Base-by-base conservation (phyloP, 345 rosid genomes). In the Gynandropsis gynandra region DNA sequence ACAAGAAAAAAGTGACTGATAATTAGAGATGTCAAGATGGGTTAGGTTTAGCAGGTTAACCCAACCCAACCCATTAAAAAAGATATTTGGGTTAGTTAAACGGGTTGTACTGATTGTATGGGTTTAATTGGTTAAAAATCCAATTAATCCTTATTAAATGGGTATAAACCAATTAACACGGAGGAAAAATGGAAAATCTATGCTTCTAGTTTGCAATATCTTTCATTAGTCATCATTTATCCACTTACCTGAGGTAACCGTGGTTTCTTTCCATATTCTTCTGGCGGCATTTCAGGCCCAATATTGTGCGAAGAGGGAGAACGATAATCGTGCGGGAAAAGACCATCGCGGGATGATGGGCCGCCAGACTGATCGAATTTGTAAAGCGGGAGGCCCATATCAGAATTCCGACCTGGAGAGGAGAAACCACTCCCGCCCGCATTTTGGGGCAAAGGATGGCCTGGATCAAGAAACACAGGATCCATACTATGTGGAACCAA, bases 371-470 rank as follows among this genome's bases (percentile, higher is more conserved):
- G 64, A 69, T 80, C 78, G 66, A 76, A 78, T 59, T 69, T 74
- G 62, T 55, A 75, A 62, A 66, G 70, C n/a, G 76, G 42, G 36
- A 74, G 79, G 43, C 83, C 82, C 17, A 74, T 56, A 68, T 45
- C 61, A 44, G 73, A 40, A 54, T 51, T 68, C 37, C 60, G 62
- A 42, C 74, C 76, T 1, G 82, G 72, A 54, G 89, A 83, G 20
- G 95, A 85, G 50, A 74, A 48, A 47, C 81, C 84, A 56, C 81
- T 81, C 74, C 87, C 69, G 58, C 89, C 83, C 65, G 68, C 56
- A 63, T 52, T 68, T 21, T 79, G 61, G 31, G 71, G 82, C 35
- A 79, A 77, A 36, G 84, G 81, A 31, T 77, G 77, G 18, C 35
- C 63, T 47, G 74, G 86, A 66, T 79, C 82, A 34, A 72, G 15